Evolutionary conservation across 768 basidiomycete species (phyloP).

Genomic region (Tulasnella sp.): DNA sequence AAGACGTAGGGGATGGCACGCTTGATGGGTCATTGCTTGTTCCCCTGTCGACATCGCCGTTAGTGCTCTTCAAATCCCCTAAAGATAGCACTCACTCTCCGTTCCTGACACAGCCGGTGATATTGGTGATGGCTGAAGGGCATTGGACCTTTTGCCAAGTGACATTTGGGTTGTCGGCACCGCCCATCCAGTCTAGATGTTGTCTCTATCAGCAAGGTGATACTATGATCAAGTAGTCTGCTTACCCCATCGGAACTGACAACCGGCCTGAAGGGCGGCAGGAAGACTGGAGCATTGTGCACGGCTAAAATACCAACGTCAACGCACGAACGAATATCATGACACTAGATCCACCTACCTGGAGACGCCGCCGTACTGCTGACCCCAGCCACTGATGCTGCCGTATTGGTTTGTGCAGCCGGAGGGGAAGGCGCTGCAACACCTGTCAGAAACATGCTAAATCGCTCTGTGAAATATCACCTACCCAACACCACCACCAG

Average conservation of each 20-base stretch:
- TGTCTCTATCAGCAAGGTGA: background rate
- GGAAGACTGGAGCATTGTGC: constrained; percentile 22
- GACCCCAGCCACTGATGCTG: background rate
- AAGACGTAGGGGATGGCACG: background rate
- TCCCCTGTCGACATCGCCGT: background rate
- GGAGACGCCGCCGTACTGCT: constrained; percentile 18
- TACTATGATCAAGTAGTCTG: background rate
- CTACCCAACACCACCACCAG: constrained; percentile 22
- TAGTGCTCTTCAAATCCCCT: background rate
- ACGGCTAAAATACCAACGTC: constrained; percentile 7
- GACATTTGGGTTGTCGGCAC: constrained; percentile 19
- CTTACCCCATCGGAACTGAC: constrained; percentile 22
- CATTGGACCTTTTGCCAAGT: constrained; percentile 22
- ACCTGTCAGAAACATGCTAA: background rate
- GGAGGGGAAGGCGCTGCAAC: constrained; percentile 11
- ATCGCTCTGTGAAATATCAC: background rate
- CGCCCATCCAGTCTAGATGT: constrained; percentile 19
- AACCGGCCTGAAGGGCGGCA: constrained; percentile 22
- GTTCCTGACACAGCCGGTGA: constrained; percentile 18
- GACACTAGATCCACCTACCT: background rate
- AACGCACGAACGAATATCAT: background rate
- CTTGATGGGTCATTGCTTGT: background rate
- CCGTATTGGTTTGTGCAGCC: constrained; percentile 22
- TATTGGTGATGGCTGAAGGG: constrained; percentile 20
- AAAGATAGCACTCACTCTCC: background rate